Percentiles rank a stretch among this genome's conserved stretches.
Conservation (phyloP, 495 filamentous ascomycete genomes). For the Jackrogersella multiformis region DNA sequence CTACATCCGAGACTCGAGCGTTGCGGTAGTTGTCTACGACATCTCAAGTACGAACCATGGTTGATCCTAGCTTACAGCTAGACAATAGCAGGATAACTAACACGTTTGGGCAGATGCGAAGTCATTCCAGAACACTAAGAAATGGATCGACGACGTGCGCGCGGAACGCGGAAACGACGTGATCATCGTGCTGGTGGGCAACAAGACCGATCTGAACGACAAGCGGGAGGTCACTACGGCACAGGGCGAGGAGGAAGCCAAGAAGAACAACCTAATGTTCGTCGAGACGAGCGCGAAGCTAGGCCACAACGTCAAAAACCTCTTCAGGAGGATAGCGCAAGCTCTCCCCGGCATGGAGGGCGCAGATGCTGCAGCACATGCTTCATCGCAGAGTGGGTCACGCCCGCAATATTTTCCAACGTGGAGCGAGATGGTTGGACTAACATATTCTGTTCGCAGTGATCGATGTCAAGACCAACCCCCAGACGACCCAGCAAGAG, state of each 20-base stretch:
- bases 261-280: slow-evolving; percentile 95
- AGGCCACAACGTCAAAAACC: slow-evolving; percentile 95
- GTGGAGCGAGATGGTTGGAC: slow-evolving; percentile 31
- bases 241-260: slow-evolving; percentile 98
- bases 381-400: slow-evolving; percentile 71
- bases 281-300: slow-evolving; percentile 99
- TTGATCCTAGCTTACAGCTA: background rate
- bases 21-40: slow-evolving; percentile 98
- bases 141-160: slow-evolving; percentile 99
- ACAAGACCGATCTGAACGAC: slow-evolving; percentile 98
- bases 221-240: slow-evolving; percentile 94
- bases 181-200: slow-evolving; percentile 97
- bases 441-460: slow-evolving; percentile 60
- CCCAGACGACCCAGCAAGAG: slow-evolving; percentile 74
- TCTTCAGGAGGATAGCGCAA: slow-evolving; percentile 97
- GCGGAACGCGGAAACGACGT: slow-evolving; percentile 97
- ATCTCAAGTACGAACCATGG: slow-evolving; percentile 72
- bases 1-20: slow-evolving; percentile 96
- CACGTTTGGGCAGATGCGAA: slow-evolving; percentile 69
- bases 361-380: slow-evolving; percentile 68
- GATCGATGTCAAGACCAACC: slow-evolving; percentile 95
- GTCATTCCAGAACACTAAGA: slow-evolving; percentile 95
- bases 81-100: slow-evolving; percentile 19
- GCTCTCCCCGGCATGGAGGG: slow-evolving; percentile 98
- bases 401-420: background rate